These are phyloP conservation scores for Pyrus betulifolia DNA, from an alignment of 306 rosid species.

Conservation along the genomic window DNA sequence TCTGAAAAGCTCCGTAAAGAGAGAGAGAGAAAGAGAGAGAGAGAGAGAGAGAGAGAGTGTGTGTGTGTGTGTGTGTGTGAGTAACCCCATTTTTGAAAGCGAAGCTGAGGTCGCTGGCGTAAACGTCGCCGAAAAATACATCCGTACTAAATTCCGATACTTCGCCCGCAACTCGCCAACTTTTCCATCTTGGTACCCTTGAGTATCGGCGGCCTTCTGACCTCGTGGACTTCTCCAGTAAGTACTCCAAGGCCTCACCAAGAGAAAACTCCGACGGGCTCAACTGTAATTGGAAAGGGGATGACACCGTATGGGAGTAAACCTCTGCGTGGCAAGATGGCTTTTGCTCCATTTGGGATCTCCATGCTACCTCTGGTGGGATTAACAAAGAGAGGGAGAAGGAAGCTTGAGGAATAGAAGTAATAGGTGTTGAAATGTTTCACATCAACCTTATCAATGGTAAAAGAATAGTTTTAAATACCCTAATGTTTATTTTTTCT, in stretches of 20 bases:
- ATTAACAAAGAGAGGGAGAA: background rate
- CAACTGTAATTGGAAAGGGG: conserved; percentile 20
- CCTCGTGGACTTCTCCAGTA: background rate
- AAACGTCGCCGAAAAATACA: conserved; percentile 18
- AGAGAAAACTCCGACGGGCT: conserved; percentile 46
- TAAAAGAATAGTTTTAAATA: too few species aligned
- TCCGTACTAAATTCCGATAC: conserved; percentile 14
- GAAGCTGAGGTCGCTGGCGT: conserved; percentile 18
- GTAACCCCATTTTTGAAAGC: conserved; percentile 33
- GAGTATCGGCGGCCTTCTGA: background rate
- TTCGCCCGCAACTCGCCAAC: conserved; percentile 15
- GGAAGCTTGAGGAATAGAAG: background rate
- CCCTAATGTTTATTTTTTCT: too few species aligned
- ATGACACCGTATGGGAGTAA: conserved; percentile 10
- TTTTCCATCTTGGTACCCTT: conserved; percentile 16
- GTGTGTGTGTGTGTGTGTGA: too few species aligned
- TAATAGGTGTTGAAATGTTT: too few species aligned
- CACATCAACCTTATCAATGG: too few species aligned
- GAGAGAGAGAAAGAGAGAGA: too few species aligned
- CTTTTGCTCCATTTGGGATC: conserved; percentile 28
- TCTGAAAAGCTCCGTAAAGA: too few species aligned
- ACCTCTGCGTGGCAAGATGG: background rate
- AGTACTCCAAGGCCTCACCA: conserved; percentile 14
- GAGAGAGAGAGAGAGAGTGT: too few species aligned
- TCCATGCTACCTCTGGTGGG: conserved; percentile 10